These are phyloP conservation scores for Penicillium psychrofluorescens DNA, from an alignment of 495 filamentous ascomycete species.

Conservation along the genomic window DNA sequence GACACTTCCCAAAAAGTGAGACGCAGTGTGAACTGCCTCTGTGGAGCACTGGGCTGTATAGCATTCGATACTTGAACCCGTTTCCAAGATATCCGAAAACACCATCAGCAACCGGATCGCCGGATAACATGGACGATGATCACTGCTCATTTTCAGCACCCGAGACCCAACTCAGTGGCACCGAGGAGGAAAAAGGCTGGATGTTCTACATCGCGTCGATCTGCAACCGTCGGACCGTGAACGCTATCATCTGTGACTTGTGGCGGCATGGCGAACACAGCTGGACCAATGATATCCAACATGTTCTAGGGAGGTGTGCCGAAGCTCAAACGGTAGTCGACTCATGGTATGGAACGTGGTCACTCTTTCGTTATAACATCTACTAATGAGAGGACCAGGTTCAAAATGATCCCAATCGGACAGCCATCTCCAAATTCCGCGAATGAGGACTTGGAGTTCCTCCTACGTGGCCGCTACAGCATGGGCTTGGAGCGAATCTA, in stretches of 20 bases:
- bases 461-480: slow-evolving; percentile 10
- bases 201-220: slow-evolving; percentile 20
- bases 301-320: slow-evolving; percentile 6
- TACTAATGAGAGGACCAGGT: slow-evolving; percentile 6
- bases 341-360: slow-evolving; percentile 9
- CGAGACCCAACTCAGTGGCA: slow-evolving; percentile 2
- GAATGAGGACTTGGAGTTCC: slow-evolving; percentile 12
- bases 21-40: slow-evolving; percentile 20
- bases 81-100: slow-evolving; percentile 13
- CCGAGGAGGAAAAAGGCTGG: slow-evolving; percentile 19
- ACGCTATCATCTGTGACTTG: slow-evolving; percentile 18
- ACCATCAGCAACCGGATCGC: slow-evolving; percentile 2
- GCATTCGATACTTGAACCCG: slow-evolving; percentile 11
- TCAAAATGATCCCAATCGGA: slow-evolving; percentile 7
- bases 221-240: slow-evolving; percentile 19
- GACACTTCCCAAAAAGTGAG: slow-evolving; percentile 8
- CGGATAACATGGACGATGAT: slow-evolving; percentile 9
- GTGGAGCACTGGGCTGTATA: slow-evolving; percentile 20
- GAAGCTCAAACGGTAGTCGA: slow-evolving; percentile 11
- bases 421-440: slow-evolving; percentile 1
- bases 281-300: slow-evolving; percentile 12
- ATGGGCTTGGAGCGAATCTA: slow-evolving; percentile 16
- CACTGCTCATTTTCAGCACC: background rate
- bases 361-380: background rate
- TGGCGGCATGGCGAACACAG: slow-evolving; percentile 16